These are phyloP conservation scores for Nasturtium officinale DNA, from an alignment of 345 rosid species.

Conservation along the genomic window DNA sequence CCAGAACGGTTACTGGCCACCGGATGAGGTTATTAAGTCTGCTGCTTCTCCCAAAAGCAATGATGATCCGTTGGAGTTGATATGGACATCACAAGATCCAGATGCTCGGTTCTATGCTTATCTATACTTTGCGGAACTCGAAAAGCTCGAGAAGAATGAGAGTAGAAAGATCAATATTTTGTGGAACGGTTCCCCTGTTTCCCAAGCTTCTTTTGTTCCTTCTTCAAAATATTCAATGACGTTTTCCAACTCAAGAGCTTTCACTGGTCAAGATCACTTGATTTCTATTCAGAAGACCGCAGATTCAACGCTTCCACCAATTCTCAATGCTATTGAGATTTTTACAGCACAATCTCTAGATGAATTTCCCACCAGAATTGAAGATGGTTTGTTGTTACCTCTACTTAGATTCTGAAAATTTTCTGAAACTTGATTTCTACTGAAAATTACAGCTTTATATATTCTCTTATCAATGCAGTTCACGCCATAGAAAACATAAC, in stretches of 20 bases:
- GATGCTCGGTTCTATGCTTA: slow-evolving; percentile 35
- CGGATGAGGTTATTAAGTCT: slow-evolving; percentile 47
- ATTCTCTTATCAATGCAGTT: slow-evolving; percentile 31
- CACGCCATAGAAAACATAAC: slow-evolving; percentile 42
- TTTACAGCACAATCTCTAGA: slow-evolving; percentile 19
- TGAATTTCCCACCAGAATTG: slow-evolving; percentile 11
- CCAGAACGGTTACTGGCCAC: slow-evolving; percentile 42
- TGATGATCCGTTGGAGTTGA: slow-evolving; percentile 30
- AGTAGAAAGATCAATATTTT: slow-evolving; percentile 40
- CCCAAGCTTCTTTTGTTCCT: slow-evolving; percentile 31
- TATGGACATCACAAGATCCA: slow-evolving; percentile 37
- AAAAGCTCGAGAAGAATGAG: slow-evolving; percentile 20
- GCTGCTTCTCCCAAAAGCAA: slow-evolving; percentile 36
- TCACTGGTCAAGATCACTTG: slow-evolving; percentile 35
- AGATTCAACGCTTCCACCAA: slow-evolving; percentile 43
- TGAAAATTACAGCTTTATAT: neutral
- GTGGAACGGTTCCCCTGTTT: slow-evolving; percentile 40
- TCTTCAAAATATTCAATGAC: slow-evolving; percentile 26
- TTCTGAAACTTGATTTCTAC: neutral
- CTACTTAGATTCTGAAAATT: neutral
- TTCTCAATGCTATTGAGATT: slow-evolving; percentile 48
- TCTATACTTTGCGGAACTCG: slow-evolving; percentile 44
- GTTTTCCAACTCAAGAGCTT: slow-evolving; percentile 34
- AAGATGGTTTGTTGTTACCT: slow-evolving; percentile 35
- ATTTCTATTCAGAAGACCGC: slow-evolving; percentile 36